These are phyloP conservation scores for Hypoxylon sp. DNA, from an alignment of 2,329 filamentous ascomycete species.

Conservation along the genomic window DNA sequence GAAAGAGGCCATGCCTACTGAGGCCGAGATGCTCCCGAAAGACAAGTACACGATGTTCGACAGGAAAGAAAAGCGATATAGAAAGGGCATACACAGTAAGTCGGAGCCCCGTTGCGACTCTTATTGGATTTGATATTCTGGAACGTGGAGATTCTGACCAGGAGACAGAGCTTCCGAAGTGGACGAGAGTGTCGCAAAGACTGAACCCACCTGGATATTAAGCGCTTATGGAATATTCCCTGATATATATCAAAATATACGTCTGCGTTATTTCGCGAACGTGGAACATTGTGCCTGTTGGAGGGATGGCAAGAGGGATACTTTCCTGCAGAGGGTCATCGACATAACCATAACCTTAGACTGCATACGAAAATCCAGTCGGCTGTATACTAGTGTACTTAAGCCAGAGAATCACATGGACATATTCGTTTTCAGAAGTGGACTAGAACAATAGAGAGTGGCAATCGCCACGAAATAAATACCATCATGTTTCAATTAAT, in stretches of 20 bases:
- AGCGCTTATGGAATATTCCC: conserved; percentile 36
- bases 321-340: background rate
- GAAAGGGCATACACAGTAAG: conserved; percentile 98
- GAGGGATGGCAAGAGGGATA: background rate
- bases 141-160: conserved; percentile 26
- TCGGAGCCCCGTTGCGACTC: conserved; percentile 48
- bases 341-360: conserved; percentile 6
- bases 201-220: conserved; percentile 96
- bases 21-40: conserved; percentile 93
- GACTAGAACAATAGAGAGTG: conserved; percentile 4
- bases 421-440: conserved; percentile 28
- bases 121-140: background rate
- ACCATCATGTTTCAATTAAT: conserved; percentile 2
- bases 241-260: background rate
- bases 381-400: conserved; percentile 47
- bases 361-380: background rate
- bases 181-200: conserved; percentile 95
- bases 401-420: conserved; percentile 10
- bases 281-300: background rate
- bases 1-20: conserved; percentile 96
- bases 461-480: background rate
- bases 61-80: conserved; percentile 93
- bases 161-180: conserved; percentile 81
- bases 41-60: conserved; percentile 99
- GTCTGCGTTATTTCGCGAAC: background rate